Base-by-base conservation (phyloP, 2,329 filamentous ascomycete genomes). In the Karstenula rhodostoma region DNA sequence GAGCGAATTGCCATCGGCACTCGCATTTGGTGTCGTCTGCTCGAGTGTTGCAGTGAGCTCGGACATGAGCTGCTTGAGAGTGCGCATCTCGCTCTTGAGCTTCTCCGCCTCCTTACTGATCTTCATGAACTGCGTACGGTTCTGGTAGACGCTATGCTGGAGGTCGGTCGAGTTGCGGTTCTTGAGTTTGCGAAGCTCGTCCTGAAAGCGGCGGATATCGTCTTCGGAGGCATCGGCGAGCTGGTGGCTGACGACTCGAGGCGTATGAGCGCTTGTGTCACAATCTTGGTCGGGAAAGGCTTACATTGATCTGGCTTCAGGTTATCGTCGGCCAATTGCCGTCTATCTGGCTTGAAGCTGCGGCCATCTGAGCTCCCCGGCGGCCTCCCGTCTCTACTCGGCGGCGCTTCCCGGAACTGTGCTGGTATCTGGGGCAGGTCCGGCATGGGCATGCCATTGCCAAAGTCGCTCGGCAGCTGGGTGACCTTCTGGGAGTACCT, bases 101-200 rank as follows among this genome's bases (percentile, higher is more conserved):
- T 97, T 97, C 79, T 99, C 95, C 1, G 96, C 95, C 81, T 99
- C 95, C 79, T 98, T 97, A 76, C 94, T 97, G 78, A 99, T 98
- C 79, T 96, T 96, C 83, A 99, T 98, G 75, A 99, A 99, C 73
- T 98, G 95, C 0, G 93, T 96, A 51, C 95, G 89, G 78, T 99
- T 99, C 78, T 97, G 94, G 79, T 96, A 94, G 53, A 99, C 91
- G 79, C 94, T 98, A 74, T 96, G 92, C 78, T 98, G 94, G 23
- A 99, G 84, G 69, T 98, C 94, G 51, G 88, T 85, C 5, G 90
- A 90, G 9, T 93, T 93, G 58, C 91, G 87, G 66, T 86, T 86
- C 78, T 94, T 94, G 58, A 95, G 84, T 69, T 90, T 90, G 65
- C 89, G 88, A 46, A 97, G 82, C 23, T 89, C 88, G 52, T 86